Percentiles rank a stretch among this genome's conserved stretches.
These are phyloP conservation scores for Dendrobium nobile DNA, from an alignment of 106 monocot genomes.

Conservation along the genomic window DNA sequence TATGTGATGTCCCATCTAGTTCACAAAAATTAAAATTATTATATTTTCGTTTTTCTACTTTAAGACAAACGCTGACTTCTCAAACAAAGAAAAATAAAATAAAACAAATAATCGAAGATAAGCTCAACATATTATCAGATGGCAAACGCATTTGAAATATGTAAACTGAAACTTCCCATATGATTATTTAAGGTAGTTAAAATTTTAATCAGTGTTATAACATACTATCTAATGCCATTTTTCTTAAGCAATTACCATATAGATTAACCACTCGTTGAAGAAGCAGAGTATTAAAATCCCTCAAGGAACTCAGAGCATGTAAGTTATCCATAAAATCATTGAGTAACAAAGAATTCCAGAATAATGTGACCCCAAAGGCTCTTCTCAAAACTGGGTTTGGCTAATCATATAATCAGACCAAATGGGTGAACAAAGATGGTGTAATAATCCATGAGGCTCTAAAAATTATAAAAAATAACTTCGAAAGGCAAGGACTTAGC, in stretches of 20 bases:
- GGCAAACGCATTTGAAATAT: not conserved
- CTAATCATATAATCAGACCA: no score
- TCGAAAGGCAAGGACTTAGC: no score
- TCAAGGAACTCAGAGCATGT: not conserved
- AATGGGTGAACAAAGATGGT: no score
- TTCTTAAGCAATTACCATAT: not conserved
- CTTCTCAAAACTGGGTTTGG: no score
- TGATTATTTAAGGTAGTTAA: not conserved
- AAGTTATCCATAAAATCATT: not conserved
- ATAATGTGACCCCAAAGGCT: not conserved
- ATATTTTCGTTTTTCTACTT: not conserved
- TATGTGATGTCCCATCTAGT: constrained; percentile 75
- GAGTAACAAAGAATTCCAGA: not conserved
- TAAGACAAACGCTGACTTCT: not conserved
- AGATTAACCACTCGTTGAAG: not conserved
- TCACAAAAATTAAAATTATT: not conserved
- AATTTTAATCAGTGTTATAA: not conserved
- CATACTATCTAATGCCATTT: not conserved
- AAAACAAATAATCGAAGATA: not conserved
- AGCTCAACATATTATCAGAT: constrained; percentile 1
- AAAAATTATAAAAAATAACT: no score
- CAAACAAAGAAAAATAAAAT: not conserved
- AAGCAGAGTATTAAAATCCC: not conserved
- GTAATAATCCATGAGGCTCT: no score
- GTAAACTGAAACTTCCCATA: not conserved